Base-by-base conservation (phyloP, 2,329 filamentous ascomycete genomes). In the Diplocarpon rosae region DNA sequence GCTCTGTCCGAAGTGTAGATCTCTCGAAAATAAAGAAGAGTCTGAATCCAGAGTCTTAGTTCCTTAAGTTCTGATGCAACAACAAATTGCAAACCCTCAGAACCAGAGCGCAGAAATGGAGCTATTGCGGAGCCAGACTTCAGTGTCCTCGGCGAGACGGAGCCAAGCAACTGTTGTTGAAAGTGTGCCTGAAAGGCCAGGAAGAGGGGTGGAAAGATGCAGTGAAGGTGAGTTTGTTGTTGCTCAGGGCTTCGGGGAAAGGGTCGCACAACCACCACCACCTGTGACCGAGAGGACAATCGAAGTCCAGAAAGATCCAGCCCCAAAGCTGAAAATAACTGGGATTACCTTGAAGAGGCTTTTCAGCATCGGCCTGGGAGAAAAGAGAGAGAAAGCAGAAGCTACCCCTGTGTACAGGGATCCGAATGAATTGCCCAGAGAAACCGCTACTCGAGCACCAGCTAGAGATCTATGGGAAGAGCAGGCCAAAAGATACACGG, bases 241-340 rank as follows among this genome's bases (percentile, higher is more conserved):
- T n/a, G 41, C 41, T 10, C 41, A 32, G 28, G 41, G 34, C 3
- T 43, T 43, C 5, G 16, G 41, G 10, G 24, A 43, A 27, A 32
- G 38, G 24, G 15, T 10, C 8, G 38, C 32, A 4, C 13, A 35
- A 10, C 11, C 4, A 10, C 9, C 30, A 32, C 3, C 33, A 16
- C 11, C 11, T 14, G 14, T 15, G 5, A 16, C 15, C 15, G 15
- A 5, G n/a, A 32, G 30, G n/a, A 5, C n/a, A 32, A 32, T 32
- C 30, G 11, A 32, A 32, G 30, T 12, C 14, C 33, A 14, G 33
- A 35, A 24, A 3, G 20, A 24, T 24, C 20, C 20, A 3, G 20
- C 20, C 20, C 20, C 20, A 7, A 24, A 24, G 20, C 20, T 24
- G 4, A 24, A 24, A 24, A 24, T 3, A 24, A 24, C 20, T 24